phyloP scores from a whole-genome alignment of 352 stramenopile genomes.

The Globisporangium sylvaticum region DNA sequence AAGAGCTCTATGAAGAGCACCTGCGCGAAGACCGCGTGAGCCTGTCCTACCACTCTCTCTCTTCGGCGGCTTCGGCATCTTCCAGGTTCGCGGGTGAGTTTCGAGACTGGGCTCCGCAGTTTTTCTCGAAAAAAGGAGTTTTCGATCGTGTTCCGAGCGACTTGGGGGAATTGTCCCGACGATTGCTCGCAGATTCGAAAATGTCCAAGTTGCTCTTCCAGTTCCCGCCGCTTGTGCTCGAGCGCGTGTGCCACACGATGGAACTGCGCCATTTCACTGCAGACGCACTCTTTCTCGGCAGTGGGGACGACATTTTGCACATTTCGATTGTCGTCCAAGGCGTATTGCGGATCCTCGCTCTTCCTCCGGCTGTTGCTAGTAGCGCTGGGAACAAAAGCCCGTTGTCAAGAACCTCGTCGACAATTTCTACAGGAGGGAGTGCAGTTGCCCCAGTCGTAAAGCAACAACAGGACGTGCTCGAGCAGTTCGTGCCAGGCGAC shows the following conservation, averaged over 20 bases:
- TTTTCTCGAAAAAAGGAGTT: not conserved
- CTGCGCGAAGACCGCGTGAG: slow-evolving; percentile 38
- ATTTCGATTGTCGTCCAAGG: slow-evolving; percentile 39
- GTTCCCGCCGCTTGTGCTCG: slow-evolving; percentile 49
- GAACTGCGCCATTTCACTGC: slow-evolving; percentile 26
- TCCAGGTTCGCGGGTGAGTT: slow-evolving; percentile 7
- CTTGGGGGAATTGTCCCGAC: slow-evolving; percentile 9
- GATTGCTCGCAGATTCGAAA: slow-evolving; percentile 29
- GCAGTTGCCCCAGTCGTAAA: not conserved
- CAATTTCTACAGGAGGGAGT: not conserved
- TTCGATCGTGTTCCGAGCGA: slow-evolving; percentile 10
- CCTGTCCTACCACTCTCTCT: slow-evolving; percentile 31
- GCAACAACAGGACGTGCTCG: not conserved
- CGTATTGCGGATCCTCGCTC: slow-evolving; percentile 11
- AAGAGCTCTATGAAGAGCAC: slow-evolving; percentile 30
- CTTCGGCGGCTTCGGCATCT: not conserved
- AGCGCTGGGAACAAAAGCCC: not conserved
- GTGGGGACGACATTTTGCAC: slow-evolving; percentile 21
- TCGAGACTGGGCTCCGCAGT: slow-evolving; percentile 9
- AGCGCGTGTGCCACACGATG: slow-evolving; percentile 45
- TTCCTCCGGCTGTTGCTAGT: not conserved
- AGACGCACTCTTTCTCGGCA: slow-evolving; percentile 15
- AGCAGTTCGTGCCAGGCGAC: slow-evolving; percentile 32
- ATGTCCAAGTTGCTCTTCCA: slow-evolving; percentile 48
- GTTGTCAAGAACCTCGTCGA: not conserved